Percentiles rank a stretch among this genome's conserved stretches.
phyloP scores from a whole-genome alignment of 2,329 filamentous ascomycete species.

The Monilinia vaccinii-corymbosi region DNA sequence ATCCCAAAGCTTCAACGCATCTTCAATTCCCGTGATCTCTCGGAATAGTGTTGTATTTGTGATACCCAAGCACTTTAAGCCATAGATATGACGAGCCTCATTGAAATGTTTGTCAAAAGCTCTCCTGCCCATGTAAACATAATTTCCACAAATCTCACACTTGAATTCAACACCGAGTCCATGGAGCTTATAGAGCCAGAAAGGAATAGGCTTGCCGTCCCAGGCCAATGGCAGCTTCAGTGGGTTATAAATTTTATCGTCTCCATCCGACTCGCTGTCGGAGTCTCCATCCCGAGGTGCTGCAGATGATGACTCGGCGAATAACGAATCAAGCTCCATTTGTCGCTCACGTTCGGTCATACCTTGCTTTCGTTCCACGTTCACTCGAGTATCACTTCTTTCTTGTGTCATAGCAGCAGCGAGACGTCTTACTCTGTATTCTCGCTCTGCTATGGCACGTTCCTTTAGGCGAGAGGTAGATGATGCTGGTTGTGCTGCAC shows the following conservation, averaged over 20 bases:
- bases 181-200: constrained; percentile 97
- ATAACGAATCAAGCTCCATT: constrained; percentile 83
- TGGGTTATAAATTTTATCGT: constrained; percentile 90
- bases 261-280: constrained; percentile 64
- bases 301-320: constrained; percentile 45
- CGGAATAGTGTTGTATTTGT: constrained; percentile 84
- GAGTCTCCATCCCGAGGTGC: constrained; percentile 37
- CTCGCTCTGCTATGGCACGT: constrained; percentile 79
- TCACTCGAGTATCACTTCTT: constrained; percentile 80
- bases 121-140: constrained; percentile 94
- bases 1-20: constrained; percentile 82
- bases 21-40: constrained; percentile 87
- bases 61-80: constrained; percentile 87
- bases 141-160: constrained; percentile 96
- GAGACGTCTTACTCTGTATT: constrained; percentile 73
- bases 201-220: constrained; percentile 98
- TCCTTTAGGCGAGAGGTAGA: constrained; percentile 61
- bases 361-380: constrained; percentile 91
- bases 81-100: constrained; percentile 86
- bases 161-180: constrained; percentile 89
- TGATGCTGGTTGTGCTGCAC: constrained; percentile 24
- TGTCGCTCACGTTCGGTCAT: constrained; percentile 96
- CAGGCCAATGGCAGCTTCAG: constrained; percentile 91
- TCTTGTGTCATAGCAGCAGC: constrained; percentile 77
- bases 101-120: constrained; percentile 99